Percentiles rank a stretch among this genome's conserved stretches.
Conservation (phyloP, 345 rosid genomes). For the Eucalyptus grandis region DNA sequence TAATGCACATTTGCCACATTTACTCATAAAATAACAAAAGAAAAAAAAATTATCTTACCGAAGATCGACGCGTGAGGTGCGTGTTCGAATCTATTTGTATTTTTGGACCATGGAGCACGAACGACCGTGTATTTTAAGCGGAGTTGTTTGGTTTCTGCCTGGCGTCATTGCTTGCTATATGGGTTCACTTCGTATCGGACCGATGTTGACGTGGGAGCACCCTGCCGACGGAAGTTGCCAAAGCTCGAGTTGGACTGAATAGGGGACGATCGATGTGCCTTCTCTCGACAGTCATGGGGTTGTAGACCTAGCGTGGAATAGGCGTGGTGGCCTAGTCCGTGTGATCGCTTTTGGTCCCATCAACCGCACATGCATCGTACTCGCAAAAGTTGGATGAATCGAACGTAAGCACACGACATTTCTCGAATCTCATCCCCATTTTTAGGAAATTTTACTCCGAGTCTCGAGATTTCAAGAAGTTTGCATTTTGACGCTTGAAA, state of each 20-base stretch:
- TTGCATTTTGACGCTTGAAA: neutral
- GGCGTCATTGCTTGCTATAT: neutral
- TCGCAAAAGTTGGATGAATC: neutral
- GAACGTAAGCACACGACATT: neutral
- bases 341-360: neutral
- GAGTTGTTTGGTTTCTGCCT: too few species aligned
- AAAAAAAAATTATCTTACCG: neutral
- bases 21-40: neutral
- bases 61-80: neutral
- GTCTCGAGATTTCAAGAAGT: neutral
- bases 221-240: accelerated
- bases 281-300: neutral
- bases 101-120: neutral
- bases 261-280: neutral
- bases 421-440: neutral
- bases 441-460: neutral
- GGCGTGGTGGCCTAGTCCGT: neutral
- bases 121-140: neutral
- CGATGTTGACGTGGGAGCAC: neutral
- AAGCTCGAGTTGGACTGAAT: too few species aligned
- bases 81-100: neutral
- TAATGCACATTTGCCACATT: neutral
- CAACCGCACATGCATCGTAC: neutral
- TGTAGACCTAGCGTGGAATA: neutral
- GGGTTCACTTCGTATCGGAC: neutral